Base-by-base conservation (phyloP, 768 basidiomycete genomes). In the Lyophyllum semitale region DNA sequence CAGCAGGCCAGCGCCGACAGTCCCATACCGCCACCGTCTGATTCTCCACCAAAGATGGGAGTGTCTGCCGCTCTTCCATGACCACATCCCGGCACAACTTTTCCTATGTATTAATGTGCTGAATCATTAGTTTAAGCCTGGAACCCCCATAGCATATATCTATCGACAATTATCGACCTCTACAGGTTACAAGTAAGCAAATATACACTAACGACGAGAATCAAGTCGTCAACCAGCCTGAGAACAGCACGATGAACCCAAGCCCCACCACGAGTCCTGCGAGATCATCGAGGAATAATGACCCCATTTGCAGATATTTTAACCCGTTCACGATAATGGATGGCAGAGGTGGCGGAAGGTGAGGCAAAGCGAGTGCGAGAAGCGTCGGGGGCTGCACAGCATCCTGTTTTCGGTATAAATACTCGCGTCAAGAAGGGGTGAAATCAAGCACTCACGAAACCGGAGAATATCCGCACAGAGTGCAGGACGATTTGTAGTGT, bases 401-500 rank as follows among this genome's bases (percentile, higher is more conserved):
- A 63, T 87, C 82, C 87, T 90, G 49, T 5, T 58, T 33, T 42
- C 18, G 20, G 45, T 17, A 33, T 47, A 35, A 37, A 22, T 32
- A 44, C 32, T 32, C 30, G 46, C 42, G 33, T 58, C 33, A 12
- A 25, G 9, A 26, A 37, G 26, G 4, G 12, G 48, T 8, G 46
- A 26, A 22, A 6, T 17, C n/a, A 30, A 32, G 5, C 23, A 65
- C 88, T 65, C 65, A 90, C 90, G 57, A 87, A 80, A 54, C 85
- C 83, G 12, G 78, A 80, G 64, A 89, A 85, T 69, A 93, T 82
- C 51, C 85, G 83, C 59, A 85, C 63, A 8, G 91, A 90, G 61
- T 92, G 89, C 41, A 93, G 64, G 18, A 78, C 77, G 22, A 92
- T 75, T 60, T 92, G 82, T 4, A 93, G 66, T 0, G 91, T 87